These are phyloP conservation scores for Neoascochyta sp. DNA, from an alignment of 2,329 filamentous ascomycete species.

Conservation along the genomic window DNA sequence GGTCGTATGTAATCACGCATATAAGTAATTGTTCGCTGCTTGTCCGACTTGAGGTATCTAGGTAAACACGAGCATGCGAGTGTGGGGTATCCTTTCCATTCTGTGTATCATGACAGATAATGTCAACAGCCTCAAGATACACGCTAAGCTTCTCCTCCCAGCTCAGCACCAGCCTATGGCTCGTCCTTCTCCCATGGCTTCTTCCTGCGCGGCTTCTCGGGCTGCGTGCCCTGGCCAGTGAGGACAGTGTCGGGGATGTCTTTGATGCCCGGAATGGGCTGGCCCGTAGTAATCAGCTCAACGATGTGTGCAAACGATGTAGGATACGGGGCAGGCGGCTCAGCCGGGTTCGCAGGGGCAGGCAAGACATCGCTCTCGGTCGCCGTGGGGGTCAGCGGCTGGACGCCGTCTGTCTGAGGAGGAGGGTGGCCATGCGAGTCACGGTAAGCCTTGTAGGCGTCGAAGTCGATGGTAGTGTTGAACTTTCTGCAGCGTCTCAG, in stretches of 20 bases:
- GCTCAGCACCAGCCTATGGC: no score
- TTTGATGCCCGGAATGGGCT: constrained; percentile 80
- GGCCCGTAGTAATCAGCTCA: constrained; percentile 75
- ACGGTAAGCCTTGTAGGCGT: constrained; percentile 65
- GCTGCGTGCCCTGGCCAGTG: constrained; percentile 61
- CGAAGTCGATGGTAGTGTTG: constrained; percentile 58
- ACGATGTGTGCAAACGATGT: constrained; percentile 82
- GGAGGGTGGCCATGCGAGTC: constrained; percentile 23
- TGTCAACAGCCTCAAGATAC: no score
- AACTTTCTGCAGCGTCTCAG: constrained; percentile 33
- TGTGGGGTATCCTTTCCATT: no score
- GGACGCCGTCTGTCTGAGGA: constrained; percentile 15
- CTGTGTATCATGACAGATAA: no score
- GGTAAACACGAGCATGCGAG: no score
- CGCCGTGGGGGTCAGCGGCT: constrained; percentile 6
- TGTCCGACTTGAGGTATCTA: no score
- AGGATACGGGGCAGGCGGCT: constrained; percentile 65
- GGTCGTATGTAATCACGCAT: constrained; percentile 1
- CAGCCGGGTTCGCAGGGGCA: constrained; percentile 16
- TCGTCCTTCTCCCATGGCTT: constrained; percentile 78
- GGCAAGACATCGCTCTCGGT: constrained; percentile 21
- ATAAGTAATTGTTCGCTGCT: not conserved
- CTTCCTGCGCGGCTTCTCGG: constrained; percentile 51
- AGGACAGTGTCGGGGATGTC: constrained; percentile 80
- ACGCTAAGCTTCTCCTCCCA: no score